Base-by-base conservation (phyloP, 176 grass and related monocot species). In the Triticum monococcum region DNA sequence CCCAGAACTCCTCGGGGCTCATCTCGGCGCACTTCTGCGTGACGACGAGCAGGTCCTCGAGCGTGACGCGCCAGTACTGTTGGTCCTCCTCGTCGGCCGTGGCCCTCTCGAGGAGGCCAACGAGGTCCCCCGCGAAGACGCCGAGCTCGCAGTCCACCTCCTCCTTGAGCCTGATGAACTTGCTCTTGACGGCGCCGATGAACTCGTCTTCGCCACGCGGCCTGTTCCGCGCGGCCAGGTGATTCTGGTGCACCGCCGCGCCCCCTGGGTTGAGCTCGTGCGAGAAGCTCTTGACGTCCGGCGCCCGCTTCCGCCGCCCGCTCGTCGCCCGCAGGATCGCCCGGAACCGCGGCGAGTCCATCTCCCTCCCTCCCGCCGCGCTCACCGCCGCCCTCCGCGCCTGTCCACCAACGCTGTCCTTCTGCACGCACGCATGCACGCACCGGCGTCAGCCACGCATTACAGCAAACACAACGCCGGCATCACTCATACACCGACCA, bases 271-370 rank as follows among this genome's bases (percentile, higher is more conserved):
- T 96, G 28, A 98, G 75, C 79, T 98, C 97, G 80, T 98, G 97
- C 59, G 94, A 98, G 97, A 90, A 98, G 82, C 92, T 92, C 90
- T 96, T 98, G 11, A 98, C 94, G 7, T 96, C 94, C 1, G 88
- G 79, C 43, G 83, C 74, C 64, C 92, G 89, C 97, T 94, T 98
- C 57, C 89, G 88, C 8, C 96, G 91, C 8, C 93, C 93, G 75
- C 96, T 98, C 1, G 96, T 98, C 33, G 85, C 96, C 3, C 96
- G 91, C 23, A 96, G 83, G 80, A 96, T 88, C 28, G 97, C 90
- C n/a, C 97, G 85, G 87, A 98, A 98, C 69, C 97, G 81, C 7
- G 94, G 97, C 3, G 94, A 98, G 81, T 98, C 90, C 86, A 94
- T 92, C 92, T 96, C 91, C 91, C 87, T 80, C 6, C 72, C 91